Evolutionary conservation across 2,329 filamentous ascomycete species (phyloP).

Genomic region (Diaporthe destruens): DNA sequence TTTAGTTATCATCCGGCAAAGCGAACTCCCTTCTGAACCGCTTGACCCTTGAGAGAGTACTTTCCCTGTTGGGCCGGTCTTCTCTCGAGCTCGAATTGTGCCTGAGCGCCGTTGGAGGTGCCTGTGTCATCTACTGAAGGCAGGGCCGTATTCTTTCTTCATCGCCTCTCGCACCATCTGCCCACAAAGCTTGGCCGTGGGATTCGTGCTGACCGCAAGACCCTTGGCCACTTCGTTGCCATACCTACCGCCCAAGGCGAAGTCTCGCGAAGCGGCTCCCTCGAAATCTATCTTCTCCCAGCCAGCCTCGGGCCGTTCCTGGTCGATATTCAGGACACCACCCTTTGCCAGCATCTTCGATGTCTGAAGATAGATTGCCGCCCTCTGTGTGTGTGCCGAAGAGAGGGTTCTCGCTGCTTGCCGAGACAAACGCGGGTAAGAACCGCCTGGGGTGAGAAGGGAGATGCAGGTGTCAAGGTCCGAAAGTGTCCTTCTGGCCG

Average conservation of each 20-base stretch:
- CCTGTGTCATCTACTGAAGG: constrained; percentile 48
- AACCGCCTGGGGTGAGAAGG: constrained; percentile 67
- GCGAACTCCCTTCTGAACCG: neutral
- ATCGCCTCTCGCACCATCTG: constrained; percentile 78
- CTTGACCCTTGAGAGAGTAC: neutral
- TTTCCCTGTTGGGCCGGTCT: neutral
- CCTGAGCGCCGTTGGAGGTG: neutral
- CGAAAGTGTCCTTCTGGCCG: constrained; percentile 57
- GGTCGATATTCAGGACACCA: constrained; percentile 53
- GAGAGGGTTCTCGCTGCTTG: constrained; percentile 75
- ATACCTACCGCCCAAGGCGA: constrained; percentile 73
- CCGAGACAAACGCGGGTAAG: constrained; percentile 69
- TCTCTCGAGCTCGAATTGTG: neutral
- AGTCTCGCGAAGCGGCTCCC: constrained; percentile 71
- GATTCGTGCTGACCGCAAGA: constrained; percentile 74
- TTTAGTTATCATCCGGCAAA: neutral
- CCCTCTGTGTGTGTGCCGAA: constrained; percentile 79
- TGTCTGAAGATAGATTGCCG: constrained; percentile 72
- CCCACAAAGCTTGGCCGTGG: constrained; percentile 77
- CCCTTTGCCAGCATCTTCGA: constrained; percentile 61
- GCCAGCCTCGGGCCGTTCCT: constrained; percentile 56
- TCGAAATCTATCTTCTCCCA: constrained; percentile 71
- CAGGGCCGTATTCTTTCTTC: constrained; percentile 75
- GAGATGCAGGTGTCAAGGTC: constrained; percentile 71
- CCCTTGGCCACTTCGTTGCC: constrained; percentile 75